phyloP scores from a whole-genome alignment of 176 grass and related monocot genomes.

The Carex parvula region DNA sequence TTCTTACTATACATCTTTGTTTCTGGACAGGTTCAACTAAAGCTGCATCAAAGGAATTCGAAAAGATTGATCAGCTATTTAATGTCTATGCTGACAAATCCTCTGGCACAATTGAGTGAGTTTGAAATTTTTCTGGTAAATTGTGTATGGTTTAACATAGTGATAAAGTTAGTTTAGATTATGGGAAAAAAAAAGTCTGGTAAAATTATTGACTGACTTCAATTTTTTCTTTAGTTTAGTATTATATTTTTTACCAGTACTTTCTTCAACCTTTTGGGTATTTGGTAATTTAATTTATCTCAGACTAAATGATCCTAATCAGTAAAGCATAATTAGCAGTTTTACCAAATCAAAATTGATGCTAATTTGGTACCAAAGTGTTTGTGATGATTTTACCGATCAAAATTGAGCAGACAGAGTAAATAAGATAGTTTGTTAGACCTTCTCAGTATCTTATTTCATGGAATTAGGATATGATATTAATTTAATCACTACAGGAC shows the following conservation, averaged over 20 bases:
- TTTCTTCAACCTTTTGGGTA: background rate
- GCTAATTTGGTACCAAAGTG: background rate
- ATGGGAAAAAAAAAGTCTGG: background rate
- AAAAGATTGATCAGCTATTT: slow-evolving; percentile 90
- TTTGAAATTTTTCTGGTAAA: background rate
- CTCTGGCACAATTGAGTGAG: slow-evolving; percentile 81
- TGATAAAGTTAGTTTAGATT: slow-evolving; percentile 17
- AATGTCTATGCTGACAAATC: slow-evolving; percentile 70
- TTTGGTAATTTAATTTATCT: background rate
- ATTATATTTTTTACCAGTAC: background rate
- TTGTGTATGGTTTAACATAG: slow-evolving; percentile 10
- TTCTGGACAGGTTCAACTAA: slow-evolving; percentile 57
- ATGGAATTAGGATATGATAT: background rate
- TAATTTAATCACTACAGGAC: background rate
- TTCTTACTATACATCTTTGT: background rate
- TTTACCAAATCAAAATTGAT: background rate
- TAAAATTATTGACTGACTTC: background rate
- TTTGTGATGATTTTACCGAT: background rate
- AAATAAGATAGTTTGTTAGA: background rate
- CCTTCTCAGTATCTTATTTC: background rate
- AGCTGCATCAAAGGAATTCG: slow-evolving; percentile 84
- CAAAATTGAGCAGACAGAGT: background rate
- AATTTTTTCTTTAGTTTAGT: background rate
- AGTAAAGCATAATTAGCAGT: background rate
- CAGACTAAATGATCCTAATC: background rate